Percentiles rank a stretch among this genome's conserved stretches.
phyloP scores from a whole-genome alignment of 2,329 filamentous ascomycete species.

The Trichoderma sp. region DNA sequence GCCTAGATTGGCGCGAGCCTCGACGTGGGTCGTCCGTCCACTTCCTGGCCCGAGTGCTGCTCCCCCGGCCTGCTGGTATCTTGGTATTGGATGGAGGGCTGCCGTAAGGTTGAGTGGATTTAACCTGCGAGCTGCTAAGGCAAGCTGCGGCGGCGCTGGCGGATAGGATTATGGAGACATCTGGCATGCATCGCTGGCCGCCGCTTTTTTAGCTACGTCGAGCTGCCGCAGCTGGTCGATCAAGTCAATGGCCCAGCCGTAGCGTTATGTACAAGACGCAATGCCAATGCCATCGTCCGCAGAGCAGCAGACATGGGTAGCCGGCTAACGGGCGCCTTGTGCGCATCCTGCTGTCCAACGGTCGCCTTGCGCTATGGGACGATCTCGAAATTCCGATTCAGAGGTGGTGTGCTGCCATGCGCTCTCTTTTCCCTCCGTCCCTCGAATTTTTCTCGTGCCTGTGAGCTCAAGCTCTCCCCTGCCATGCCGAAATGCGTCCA shows the following conservation, averaged over 20 bases:
- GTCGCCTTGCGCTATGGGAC: conserved; percentile 26
- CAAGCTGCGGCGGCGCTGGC: conserved; percentile 25
- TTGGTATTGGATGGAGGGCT: conserved; percentile 27
- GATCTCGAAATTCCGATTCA: conserved; percentile 23
- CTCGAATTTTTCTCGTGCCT: background rate
- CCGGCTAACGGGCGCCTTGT: conserved; percentile 19
- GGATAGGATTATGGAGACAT: conserved; percentile 28
- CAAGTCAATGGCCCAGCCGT: conserved; percentile 19
- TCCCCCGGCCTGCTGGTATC: conserved; percentile 27
- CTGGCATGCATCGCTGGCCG: conserved; percentile 27
- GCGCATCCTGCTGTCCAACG: conserved; percentile 22
- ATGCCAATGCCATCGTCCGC: background rate
- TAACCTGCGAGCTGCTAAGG: conserved; percentile 25
- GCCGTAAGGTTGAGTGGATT: conserved; percentile 26
- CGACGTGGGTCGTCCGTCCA: conserved; percentile 29
- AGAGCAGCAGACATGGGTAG: conserved; percentile 18
- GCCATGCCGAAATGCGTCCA: background rate
- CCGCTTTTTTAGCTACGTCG: conserved; percentile 24
- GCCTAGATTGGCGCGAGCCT: conserved; percentile 29
- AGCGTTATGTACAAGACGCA: conserved; percentile 16
- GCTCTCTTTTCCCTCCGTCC: background rate
- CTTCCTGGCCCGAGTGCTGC: conserved; percentile 28
- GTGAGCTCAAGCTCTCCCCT: background rate
- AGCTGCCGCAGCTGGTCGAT: conserved; percentile 18
- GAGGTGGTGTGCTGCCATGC: conserved; percentile 22